Conservation (phyloP, 176 grass and related monocot species). For the Triticum turgidum region DNA sequence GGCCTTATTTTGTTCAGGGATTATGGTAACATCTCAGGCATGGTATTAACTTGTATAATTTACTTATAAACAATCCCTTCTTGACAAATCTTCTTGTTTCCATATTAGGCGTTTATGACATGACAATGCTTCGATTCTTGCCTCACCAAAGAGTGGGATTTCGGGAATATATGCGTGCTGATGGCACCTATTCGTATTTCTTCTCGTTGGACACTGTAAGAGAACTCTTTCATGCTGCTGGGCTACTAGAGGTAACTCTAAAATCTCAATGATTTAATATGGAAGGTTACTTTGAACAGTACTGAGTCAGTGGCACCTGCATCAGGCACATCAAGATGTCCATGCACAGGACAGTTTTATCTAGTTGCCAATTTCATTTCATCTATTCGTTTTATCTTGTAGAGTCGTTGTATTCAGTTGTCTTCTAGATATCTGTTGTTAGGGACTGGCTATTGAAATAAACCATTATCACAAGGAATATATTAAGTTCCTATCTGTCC, state of each 20-base stretch:
- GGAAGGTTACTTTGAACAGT: conserved; percentile 5
- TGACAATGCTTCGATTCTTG: conserved; percentile 94
- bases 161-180: conserved; percentile 83
- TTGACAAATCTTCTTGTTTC: not conserved
- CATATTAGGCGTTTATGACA: conserved; percentile 84
- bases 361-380: not conserved
- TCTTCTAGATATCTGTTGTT: not conserved
- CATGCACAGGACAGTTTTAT: not conserved
- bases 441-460: not conserved
- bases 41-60: not conserved
- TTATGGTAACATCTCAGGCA: conserved; percentile 54
- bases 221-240: conserved; percentile 72
- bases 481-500: not conserved
- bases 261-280: conserved; percentile 9
- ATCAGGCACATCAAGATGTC: not conserved
- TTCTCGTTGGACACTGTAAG: conserved; percentile 76
- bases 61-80: not conserved
- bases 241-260: conserved; percentile 66
- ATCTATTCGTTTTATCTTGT: not conserved
- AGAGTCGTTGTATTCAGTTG: not conserved
- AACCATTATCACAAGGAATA: not conserved
- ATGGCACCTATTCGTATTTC: conserved; percentile 90
- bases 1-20: conserved; percentile 88
- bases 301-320: not conserved
- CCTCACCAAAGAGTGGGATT: conserved; percentile 78